These are phyloP conservation scores for Arabidopsis arenosa DNA, from an alignment of 345 rosid genomes.

Conservation along the genomic window DNA sequence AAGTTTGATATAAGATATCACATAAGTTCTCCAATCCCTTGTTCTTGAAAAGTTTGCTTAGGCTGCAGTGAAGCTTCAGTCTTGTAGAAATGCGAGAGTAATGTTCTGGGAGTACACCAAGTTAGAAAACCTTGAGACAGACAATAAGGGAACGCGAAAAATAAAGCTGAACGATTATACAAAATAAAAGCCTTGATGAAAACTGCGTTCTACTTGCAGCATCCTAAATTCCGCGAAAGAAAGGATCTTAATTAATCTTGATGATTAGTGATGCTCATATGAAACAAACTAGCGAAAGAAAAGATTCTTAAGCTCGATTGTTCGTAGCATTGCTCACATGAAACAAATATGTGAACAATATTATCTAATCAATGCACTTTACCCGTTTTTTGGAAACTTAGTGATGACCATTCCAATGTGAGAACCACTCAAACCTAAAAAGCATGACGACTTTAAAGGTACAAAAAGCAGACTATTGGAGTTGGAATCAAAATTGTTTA, in stretches of 20 bases:
- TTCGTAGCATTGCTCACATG: no score
- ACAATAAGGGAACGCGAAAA: background rate
- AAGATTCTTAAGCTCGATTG: no score
- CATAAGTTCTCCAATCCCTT: background rate
- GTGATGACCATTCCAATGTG: background rate
- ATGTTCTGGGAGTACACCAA: background rate
- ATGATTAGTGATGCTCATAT: background rate
- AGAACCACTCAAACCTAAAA: background rate
- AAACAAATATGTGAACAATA: no score
- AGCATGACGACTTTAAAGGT: background rate
- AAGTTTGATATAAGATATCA: no score
- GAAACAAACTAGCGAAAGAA: background rate
- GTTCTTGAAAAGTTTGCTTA: background rate
- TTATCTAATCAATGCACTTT: no score
- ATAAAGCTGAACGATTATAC: background rate
- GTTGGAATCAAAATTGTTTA: background rate
- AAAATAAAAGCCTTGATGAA: background rate
- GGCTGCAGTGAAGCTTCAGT: no score
- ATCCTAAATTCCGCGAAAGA: background rate
- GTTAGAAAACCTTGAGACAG: background rate
- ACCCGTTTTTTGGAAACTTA: background rate
- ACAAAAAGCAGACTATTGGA: background rate
- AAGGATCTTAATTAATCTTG: background rate
- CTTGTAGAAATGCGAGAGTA: no score
- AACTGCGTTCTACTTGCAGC: constrained; percentile 3